Evolutionary conservation across 306 rosid species (phyloP), one percentile per base, ranked within the genome.

Genomic region (Ormosia emarginata): DNA sequence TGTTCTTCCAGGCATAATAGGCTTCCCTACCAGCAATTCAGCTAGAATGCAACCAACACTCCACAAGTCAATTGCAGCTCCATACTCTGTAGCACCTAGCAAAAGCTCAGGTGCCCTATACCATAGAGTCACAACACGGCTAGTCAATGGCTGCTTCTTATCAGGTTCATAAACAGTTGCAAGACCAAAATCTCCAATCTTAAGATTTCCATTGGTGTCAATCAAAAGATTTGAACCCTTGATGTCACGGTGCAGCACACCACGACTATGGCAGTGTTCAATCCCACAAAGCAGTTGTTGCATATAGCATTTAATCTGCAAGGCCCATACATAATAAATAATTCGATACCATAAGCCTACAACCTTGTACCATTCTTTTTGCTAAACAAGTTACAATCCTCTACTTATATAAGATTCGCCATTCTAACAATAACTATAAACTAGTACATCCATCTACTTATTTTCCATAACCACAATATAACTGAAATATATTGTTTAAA

Each of bases 1-100:
- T 9, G 99, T 95, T 86, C 98, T 89, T 84, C 98, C 97, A 0
- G 99, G 96, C 99, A 95, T 92, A 74, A 93, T 95, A 37, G 98
- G 99, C 73, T 93, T 95, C 44, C 98, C 98, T 9, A 82, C 82
- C 37, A 85, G 81, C 89, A 95, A 40, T 83, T 95, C 99, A 0
- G 99, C 98, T 71, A 92, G 87, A 74, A 95, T 95, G 81, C 99
- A 95, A 70, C 99, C 99, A 37, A 68, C 77, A 81, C 99, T 95
- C 99, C 99, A 95, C 75, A 92, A 69, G 82, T 93, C 99, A 79
- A 95, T 88, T 81, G 89, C 92, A 6, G 80, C 82, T 68, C 93
- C 99, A 78, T 95, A 93, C 14, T 90, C 85, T 0, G 95, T 95
- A 72, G 98, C 88, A 79, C 98, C 97, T 53, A 95, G 93, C 81